These are phyloP conservation scores for Xerophyta viscosa DNA, from an alignment of 106 monocot species.

Conservation along the genomic window DNA sequence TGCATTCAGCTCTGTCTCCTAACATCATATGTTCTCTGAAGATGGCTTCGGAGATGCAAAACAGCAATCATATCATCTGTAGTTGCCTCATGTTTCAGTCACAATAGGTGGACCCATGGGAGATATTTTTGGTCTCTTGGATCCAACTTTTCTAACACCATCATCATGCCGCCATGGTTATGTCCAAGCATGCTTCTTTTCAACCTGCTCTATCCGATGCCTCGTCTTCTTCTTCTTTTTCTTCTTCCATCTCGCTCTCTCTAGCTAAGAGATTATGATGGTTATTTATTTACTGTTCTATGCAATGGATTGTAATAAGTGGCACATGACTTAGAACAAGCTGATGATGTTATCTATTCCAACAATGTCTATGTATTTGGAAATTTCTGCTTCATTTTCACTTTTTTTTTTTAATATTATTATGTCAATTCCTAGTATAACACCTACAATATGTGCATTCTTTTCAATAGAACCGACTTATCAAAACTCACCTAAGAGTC, in stretches of 20 bases:
- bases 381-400: too few species aligned
- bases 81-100: not conserved
- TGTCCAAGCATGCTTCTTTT: constrained; percentile 14
- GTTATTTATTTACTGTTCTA: constrained; percentile 24
- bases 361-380: too few species aligned
- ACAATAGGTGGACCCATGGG: constrained; percentile 10
- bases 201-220: too few species aligned
- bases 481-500: too few species aligned
- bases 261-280: constrained; percentile 9
- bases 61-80: not conserved
- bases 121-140: constrained; percentile 46
- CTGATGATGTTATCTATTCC: constrained; percentile 7
- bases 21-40: constrained; percentile 8
- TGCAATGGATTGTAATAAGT: constrained; percentile 32
- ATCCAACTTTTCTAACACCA: not conserved
- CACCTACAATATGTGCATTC: too few species aligned
- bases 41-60: constrained; percentile 27
- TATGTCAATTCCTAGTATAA: too few species aligned
- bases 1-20: constrained; percentile 20
- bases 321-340: constrained; percentile 15
- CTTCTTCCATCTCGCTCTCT: constrained; percentile 12
- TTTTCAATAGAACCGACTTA: too few species aligned
- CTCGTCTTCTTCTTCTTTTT: constrained; percentile 1
- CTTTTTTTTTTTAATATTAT: too few species aligned
- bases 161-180: constrained; percentile 34